Evolutionary conservation across 1,139 yeast genomes (phyloP), one percentile per base, ranked within the genome.

Genomic region (Yamadazyma atlantica): DNA sequence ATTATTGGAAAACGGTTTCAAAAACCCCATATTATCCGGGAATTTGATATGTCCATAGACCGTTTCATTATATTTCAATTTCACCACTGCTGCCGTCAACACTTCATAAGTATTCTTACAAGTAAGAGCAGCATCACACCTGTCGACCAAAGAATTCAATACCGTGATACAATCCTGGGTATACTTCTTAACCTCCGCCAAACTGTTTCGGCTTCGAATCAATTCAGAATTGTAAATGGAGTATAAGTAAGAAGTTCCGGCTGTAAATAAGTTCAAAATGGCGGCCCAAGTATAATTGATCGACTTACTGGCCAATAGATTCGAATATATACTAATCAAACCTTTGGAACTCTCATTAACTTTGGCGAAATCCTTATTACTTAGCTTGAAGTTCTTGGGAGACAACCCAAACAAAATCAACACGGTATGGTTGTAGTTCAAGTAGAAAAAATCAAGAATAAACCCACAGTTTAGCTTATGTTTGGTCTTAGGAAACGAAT

Each of bases 281-380:
- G 95, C 95, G 1, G 90, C 92, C 96, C 96, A 89, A 0, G 96
- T 87, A 60, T 85, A 89, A 57, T 88, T 88, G 44, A 88, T 73
- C 33, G 78, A 69, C 48, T 77, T 78, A 24, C 71, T 71, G 15
- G 65, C 60, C 46, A 76, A 76, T 31, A 88, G 63, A 36, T 73
- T 76, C 33, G 74, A 65, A 56, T 86, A 89, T 31, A 80, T 74
- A 32, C 70, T 66, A 38, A 88, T 82, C 29, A 87, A 74, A 32
- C 81, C 82, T 47, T 75, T 76, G 1, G 94, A 78, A 1, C 90
- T 77, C 21, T 75, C 78, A 13, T 77, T 73, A n/a, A 86, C 78
- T 32, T 74, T 71, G 21, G 67, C 49, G 46, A 77, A 76, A 36
- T 86, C 86, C 9, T 69, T 68, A 4, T 64, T 60, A 11, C 76